Evolutionary conservation across 1,284 basidiomycete genomes (phyloP).

Genomic region (Tremellales sp.): DNA sequence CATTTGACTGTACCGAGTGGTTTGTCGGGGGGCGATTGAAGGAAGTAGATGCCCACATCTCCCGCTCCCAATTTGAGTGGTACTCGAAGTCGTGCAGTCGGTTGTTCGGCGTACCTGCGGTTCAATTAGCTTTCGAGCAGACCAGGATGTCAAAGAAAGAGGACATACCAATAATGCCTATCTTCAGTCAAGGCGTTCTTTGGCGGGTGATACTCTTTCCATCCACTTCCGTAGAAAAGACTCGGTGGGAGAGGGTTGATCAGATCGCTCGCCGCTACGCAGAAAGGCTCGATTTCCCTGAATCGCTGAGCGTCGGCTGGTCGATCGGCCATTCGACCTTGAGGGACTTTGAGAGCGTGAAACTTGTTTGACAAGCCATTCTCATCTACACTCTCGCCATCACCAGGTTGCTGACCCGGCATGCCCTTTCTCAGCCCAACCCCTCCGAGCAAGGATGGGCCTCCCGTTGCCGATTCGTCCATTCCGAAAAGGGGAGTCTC

Average conservation of each 20-base stretch:
- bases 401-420: slow-evolving; percentile 27
- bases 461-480: slow-evolving; percentile 34
- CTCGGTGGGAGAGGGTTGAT: slow-evolving; percentile 88
- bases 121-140: slow-evolving; percentile 42
- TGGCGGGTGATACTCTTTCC: slow-evolving; percentile 69
- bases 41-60: slow-evolving; percentile 54
- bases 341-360: slow-evolving; percentile 57
- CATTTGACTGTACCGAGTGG: slow-evolving; percentile 51
- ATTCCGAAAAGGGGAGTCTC: slow-evolving; percentile 56
- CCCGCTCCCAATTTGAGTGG: slow-evolving; percentile 51
- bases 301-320: slow-evolving; percentile 60
- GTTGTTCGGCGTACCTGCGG: slow-evolving; percentile 31
- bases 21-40: slow-evolving; percentile 48
- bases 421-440: slow-evolving; percentile 47
- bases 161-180: slow-evolving; percentile 70
- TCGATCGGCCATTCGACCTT: slow-evolving; percentile 65
- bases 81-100: slow-evolving; percentile 42
- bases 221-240: slow-evolving; percentile 84
- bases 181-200: slow-evolving; percentile 51
- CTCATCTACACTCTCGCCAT: slow-evolving; percentile 20
- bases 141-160: background rate
- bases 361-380: slow-evolving; percentile 35
- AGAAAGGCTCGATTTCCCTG: slow-evolving; percentile 80
- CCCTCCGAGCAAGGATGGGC: slow-evolving; percentile 40
- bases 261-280: slow-evolving; percentile 87